Conservation (phyloP, 257 asterid species). For the Capsicum chinense region DNA sequence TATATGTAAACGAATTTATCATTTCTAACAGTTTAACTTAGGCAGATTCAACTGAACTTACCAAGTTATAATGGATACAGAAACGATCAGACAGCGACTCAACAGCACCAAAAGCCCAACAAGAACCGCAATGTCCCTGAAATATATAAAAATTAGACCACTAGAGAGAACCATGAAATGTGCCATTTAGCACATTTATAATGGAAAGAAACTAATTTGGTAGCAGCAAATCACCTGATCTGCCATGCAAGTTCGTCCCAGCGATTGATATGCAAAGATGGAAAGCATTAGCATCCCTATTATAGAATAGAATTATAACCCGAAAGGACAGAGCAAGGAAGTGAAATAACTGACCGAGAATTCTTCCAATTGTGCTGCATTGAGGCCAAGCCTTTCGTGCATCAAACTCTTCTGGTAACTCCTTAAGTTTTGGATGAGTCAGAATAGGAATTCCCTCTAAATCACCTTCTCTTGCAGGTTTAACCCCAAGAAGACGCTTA, state of each 20-base stretch:
- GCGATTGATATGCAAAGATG: constrained; percentile 30
- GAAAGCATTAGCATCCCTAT: constrained; percentile 44
- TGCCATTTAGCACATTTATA: background rate
- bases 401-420: constrained; percentile 72
- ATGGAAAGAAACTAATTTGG: background rate
- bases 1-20: background rate
- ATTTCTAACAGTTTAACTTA: no score
- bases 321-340: constrained; percentile 26
- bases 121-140: constrained; percentile 94
- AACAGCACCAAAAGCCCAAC: constrained; percentile 96
- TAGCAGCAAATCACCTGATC: constrained; percentile 67
- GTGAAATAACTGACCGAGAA: constrained; percentile 68
- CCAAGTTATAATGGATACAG: no score
- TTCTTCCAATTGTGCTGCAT: constrained; percentile 63
- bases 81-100: constrained; percentile 37
- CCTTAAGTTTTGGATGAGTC: constrained; percentile 49
- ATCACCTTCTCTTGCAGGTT: constrained; percentile 54
- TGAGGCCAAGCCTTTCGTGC: constrained; percentile 89
- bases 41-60: no score
- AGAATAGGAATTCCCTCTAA: constrained; percentile 55
- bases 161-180: background rate
- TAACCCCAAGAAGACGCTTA: constrained; percentile 84
- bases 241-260: constrained; percentile 44
- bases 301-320: constrained; percentile 15
- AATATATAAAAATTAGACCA: background rate